Conservation (phyloP, 2,329 filamentous ascomycete genomes). For the Dendrostoma leiphaemia region DNA sequence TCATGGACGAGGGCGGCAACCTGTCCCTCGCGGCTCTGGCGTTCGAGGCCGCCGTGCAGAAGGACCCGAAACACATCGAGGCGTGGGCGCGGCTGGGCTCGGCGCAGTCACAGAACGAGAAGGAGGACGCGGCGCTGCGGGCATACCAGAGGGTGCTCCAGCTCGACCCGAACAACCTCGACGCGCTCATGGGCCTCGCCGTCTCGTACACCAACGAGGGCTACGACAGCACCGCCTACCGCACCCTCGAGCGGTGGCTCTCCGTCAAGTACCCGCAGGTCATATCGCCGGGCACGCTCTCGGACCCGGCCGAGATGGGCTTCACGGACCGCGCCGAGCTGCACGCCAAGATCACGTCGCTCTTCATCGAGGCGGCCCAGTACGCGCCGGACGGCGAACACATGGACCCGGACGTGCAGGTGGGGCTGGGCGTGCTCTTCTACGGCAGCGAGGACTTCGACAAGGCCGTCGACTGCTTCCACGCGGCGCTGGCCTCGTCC, state of each 20-base stretch:
- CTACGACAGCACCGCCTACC: slow-evolving; percentile 95
- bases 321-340: slow-evolving; percentile 91
- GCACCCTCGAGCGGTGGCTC: slow-evolving; percentile 94
- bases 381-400: slow-evolving; percentile 87
- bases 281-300: slow-evolving; percentile 68
- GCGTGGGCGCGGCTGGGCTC: slow-evolving; percentile 92
- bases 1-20: slow-evolving; percentile 92
- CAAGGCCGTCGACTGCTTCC: slow-evolving; percentile 98
- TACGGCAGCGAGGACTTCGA: slow-evolving; percentile 98
- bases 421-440: slow-evolving; percentile 93
- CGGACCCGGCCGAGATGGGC: slow-evolving; percentile 77
- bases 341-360: slow-evolving; percentile 84
- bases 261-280: slow-evolving; percentile 91
- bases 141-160: slow-evolving; percentile 89
- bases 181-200: slow-evolving; percentile 90
- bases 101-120: slow-evolving; percentile 97
- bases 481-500: slow-evolving; percentile 80
- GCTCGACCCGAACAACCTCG: slow-evolving; percentile 80
- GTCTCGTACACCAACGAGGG: slow-evolving; percentile 99
- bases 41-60: slow-evolving; percentile 93
- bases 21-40: slow-evolving; percentile 89
- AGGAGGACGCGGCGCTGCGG: slow-evolving; percentile 92
- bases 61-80: slow-evolving; percentile 81
- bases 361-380: slow-evolving; percentile 91
- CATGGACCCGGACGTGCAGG: slow-evolving; percentile 98